These are phyloP conservation scores for Sporothrix protearum DNA, from an alignment of 2,329 filamentous ascomycete species.

Conservation along the genomic window DNA sequence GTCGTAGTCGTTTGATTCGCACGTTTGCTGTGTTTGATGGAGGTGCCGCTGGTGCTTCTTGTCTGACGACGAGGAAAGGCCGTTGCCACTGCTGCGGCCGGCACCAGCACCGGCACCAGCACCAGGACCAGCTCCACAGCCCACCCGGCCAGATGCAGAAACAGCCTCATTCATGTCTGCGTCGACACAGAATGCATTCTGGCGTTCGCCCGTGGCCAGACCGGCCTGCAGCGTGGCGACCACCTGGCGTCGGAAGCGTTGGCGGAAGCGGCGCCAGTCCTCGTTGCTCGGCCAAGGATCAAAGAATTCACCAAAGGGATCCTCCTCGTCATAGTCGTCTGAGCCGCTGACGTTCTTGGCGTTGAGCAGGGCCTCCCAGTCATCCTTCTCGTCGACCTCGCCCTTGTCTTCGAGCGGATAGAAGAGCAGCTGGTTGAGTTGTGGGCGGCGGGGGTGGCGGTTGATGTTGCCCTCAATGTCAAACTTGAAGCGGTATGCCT, in stretches of 20 bases:
- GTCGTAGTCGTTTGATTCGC: not conserved
- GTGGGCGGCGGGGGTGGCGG: constrained; percentile 42
- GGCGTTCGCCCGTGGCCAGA: constrained; percentile 18
- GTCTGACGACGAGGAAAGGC: not conserved
- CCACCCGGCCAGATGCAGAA: not conserved
- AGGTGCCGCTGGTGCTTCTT: constrained; percentile 14
- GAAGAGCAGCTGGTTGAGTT: constrained; percentile 41
- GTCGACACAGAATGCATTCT: constrained; percentile 20
- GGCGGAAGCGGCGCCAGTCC: constrained; percentile 40
- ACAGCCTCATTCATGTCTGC: not conserved
- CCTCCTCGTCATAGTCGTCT: constrained; percentile 9
- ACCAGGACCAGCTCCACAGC: not conserved
- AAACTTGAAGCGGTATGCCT: constrained; percentile 47
- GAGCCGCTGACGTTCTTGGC: not conserved
- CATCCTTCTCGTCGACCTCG: constrained; percentile 32
- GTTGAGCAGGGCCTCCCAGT: constrained; percentile 27
- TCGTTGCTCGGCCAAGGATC: constrained; percentile 42
- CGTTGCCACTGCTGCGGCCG: not conserved
- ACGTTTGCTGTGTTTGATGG: not conserved
- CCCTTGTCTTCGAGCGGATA: constrained; percentile 35
- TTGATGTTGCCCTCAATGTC: constrained; percentile 48
- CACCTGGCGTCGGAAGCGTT: constrained; percentile 36
- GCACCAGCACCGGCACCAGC: not conserved
- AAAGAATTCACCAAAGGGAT: constrained; percentile 34
- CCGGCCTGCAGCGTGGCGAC: constrained; percentile 31